phyloP scores from a whole-genome alignment of 1,284 basidiomycete genomes.

The Ceratobasidium sp. region DNA sequence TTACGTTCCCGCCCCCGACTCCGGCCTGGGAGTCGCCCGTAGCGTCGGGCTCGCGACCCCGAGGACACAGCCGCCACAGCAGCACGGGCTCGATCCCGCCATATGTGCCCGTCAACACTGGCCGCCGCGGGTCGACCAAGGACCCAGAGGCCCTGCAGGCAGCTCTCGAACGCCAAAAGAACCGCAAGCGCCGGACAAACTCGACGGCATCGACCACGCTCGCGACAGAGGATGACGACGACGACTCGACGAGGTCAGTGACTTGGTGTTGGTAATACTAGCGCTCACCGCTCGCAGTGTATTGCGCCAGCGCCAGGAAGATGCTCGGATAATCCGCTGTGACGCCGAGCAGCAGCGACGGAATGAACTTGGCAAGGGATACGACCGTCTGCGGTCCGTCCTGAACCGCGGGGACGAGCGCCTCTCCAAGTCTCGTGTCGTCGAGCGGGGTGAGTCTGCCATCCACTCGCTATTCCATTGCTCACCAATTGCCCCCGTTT shows the following conservation, averaged over 20 bases:
- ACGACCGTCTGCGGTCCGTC: conserved; percentile 26
- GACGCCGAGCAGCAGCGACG: conserved; percentile 39
- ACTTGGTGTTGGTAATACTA: too few relatives aligned
- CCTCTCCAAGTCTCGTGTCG: conserved; percentile 30
- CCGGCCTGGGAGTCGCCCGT: conserved; percentile 7
- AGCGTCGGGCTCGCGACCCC: neutral
- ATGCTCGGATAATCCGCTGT: conserved; percentile 37
- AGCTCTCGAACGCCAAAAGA: conserved; percentile 25
- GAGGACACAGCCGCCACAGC: conserved; percentile 22
- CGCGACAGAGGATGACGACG: conserved; percentile 9
- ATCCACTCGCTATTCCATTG: neutral
- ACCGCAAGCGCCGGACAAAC: conserved; percentile 25
- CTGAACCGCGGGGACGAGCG: conserved; percentile 39
- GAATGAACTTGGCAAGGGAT: conserved; percentile 35
- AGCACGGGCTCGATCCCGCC: conserved; percentile 31
- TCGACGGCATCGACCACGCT: conserved; percentile 20
- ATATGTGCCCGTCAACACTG: conserved; percentile 15
- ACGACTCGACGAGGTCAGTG: conserved; percentile 7
- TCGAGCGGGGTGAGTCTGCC: conserved; percentile 29
- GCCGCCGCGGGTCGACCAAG: conserved; percentile 30
- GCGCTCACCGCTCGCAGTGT: conserved; percentile 14
- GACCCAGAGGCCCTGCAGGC: conserved; percentile 39
- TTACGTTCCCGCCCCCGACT: neutral
- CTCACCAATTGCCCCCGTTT: neutral
- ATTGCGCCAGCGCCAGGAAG: conserved; percentile 31